A percentile compares a stretch with the other conserved stretches of the same genome.
Evolutionary conservation across 2,329 filamentous ascomycete genomes (phyloP).

Genomic region (Pseudovirgaria hyperparasitica): DNA sequence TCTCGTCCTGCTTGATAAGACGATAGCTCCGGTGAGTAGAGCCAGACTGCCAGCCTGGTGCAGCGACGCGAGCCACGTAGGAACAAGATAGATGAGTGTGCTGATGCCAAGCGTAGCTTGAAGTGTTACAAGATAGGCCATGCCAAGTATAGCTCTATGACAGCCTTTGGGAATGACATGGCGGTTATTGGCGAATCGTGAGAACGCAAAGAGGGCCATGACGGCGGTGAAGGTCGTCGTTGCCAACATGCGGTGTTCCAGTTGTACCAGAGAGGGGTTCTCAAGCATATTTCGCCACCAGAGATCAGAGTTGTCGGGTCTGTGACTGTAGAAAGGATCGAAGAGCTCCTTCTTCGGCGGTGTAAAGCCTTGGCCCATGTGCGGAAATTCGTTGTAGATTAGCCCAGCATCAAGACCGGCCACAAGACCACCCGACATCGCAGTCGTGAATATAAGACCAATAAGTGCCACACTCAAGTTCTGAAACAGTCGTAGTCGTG

Average conservation of each 20-base stretch:
- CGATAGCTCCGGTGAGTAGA: constrained; percentile 66
- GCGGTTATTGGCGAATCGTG: constrained; percentile 56
- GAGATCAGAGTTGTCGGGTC: constrained; percentile 65
- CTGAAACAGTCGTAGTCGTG: constrained; percentile 61
- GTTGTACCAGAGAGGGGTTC: constrained; percentile 89
- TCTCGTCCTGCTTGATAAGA: constrained; percentile 58
- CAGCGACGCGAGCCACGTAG: constrained; percentile 71
- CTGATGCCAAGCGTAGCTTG: constrained; percentile 81
- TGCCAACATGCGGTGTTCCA: constrained; percentile 88
- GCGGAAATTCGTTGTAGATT: constrained; percentile 98
- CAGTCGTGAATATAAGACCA: constrained; percentile 71
- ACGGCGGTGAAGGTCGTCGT: constrained; percentile 78
- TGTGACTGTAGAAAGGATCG: constrained; percentile 72
- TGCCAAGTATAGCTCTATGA: constrained; percentile 61
- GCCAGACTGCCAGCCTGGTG: constrained; percentile 88
- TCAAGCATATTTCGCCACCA: constrained; percentile 98
- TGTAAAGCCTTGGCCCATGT: constrained; percentile 75
- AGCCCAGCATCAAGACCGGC: constrained; percentile 90
- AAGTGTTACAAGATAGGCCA: constrained; percentile 69
- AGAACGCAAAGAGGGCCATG: constrained; percentile 68
- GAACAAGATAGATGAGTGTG: constrained; percentile 89
- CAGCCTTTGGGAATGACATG: constrained; percentile 42
- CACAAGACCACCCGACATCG: constrained; percentile 86
- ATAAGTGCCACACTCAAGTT: constrained; percentile 58
- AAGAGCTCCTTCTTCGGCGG: constrained; percentile 76